These are phyloP conservation scores for Dalechampia spathulata DNA, from an alignment of 441 rosid species.

Conservation along the genomic window DNA sequence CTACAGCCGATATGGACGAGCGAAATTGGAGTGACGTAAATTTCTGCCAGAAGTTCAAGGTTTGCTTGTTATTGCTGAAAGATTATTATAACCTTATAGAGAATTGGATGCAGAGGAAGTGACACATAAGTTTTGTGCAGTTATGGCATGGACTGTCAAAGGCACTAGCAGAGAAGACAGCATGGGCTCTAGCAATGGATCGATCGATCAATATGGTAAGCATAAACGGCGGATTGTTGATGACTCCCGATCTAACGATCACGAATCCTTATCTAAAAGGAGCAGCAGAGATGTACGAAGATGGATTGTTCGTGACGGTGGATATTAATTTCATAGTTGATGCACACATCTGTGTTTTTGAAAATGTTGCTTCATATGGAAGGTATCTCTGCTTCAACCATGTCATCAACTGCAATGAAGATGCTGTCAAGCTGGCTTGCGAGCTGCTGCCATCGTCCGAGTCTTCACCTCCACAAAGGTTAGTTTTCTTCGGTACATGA, in stretches of 20 bases:
- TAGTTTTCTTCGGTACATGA: too few species aligned
- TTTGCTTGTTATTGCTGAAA: too few species aligned
- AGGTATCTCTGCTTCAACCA: constrained; percentile 59
- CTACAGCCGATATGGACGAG: constrained; percentile 39
- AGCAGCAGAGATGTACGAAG: constrained; percentile 69
- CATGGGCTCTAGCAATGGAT: constrained; percentile 83
- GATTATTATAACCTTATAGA: too few species aligned
- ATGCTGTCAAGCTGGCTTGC: constrained; percentile 35
- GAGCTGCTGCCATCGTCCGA: constrained; percentile 26
- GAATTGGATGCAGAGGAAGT: too few species aligned
- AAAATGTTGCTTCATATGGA: constrained; percentile 47
- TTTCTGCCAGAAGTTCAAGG: constrained; percentile 55
- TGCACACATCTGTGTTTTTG: constrained; percentile 47
- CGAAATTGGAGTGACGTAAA: constrained; percentile 46
- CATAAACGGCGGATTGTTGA: constrained; percentile 45
- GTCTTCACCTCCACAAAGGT: constrained; percentile 33
- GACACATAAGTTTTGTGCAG: constrained; percentile 20
- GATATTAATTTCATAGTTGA: constrained; percentile 40
- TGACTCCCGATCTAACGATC: constrained; percentile 36
- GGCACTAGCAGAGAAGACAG: constrained; percentile 57
- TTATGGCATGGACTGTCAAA: constrained; percentile 63
- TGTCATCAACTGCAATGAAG: constrained; percentile 30
- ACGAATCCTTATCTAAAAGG: constrained; percentile 51
- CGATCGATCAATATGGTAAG: constrained; percentile 54
- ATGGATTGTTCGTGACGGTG: constrained; percentile 51